Evolutionary conservation across 257 asterid species (phyloP).

Genomic region (Coffea canephora): DNA sequence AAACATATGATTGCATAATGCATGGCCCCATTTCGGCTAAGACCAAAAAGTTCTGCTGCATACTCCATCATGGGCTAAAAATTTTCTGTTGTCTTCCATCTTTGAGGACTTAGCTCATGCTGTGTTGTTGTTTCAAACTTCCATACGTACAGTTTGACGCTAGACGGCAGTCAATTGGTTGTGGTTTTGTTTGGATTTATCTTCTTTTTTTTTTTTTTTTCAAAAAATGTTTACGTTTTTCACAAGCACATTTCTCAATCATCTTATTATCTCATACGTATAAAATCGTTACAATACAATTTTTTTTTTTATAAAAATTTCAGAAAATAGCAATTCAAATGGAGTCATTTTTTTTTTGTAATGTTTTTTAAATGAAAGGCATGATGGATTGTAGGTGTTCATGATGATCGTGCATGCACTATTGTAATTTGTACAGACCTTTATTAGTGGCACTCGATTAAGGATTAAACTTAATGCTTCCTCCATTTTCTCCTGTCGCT

Average conservation of each 20-base stretch:
- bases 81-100: constrained; percentile 1
- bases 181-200: no score
- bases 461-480: constrained; percentile 8
- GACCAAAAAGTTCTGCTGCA: constrained; percentile 13
- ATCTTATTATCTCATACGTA: no score
- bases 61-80: constrained; percentile 1
- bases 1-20: not conserved
- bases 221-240: no score
- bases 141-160: not conserved
- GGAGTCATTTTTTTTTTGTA: not conserved
- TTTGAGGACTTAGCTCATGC: not conserved
- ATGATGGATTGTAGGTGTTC: not conserved
- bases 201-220: no score
- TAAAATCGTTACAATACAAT: no score
- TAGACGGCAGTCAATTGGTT: not conserved
- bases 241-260: no score
- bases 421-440: not conserved
- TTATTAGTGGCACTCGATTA: constrained; percentile 11
- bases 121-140: not conserved
- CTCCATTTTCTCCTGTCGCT: constrained; percentile 24
- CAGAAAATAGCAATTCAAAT: no score
- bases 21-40: constrained; percentile 17
- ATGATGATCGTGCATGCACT: not conserved
- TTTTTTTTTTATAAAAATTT: no score
- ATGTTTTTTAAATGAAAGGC: not conserved